Evolutionary conservation across 352 stramenopile genomes (phyloP), one percentile per base, ranked within the genome.

Genomic region (Blastocystis sp.): DNA sequence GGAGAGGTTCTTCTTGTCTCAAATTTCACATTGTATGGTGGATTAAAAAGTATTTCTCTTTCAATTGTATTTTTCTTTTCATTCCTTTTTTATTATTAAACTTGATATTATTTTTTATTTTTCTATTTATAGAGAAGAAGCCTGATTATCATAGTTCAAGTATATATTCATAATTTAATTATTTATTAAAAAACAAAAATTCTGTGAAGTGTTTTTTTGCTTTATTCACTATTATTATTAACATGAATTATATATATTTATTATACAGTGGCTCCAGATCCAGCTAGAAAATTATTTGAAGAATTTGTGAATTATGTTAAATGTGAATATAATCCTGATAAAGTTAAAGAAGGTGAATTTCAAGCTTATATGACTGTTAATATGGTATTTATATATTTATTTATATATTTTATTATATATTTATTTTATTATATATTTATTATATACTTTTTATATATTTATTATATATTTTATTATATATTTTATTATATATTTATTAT

Each of bases 1-100:
- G 46, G 49, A n/a, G 49, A 59, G 37, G 49, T 59, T n/a, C 49
- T 59, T 9, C 33, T 59, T 18, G 49, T 59, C 6, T 59, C 49
- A 47, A 36, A 59, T 30, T 59, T 59, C 27, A 59, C 49, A 2
- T 27, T 59, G 9, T 59, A 36, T 27, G 49, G 49, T 30, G 46
- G 36, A 9, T 11, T 59, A 24, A 59, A 59, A 30, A 23, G 49
- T 59, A 48, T 2, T 11, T 47, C n/a, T n/a, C n/a, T n/a, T n/a
- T n/a, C n/a, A n/a, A n/a, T n/a, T n/a, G n/a, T n/a, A n/a, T n/a
- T n/a, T n/a, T n/a, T n/a, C n/a, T n/a, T n/a, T n/a, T n/a, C n/a
- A n/a, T n/a, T n/a, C n/a, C n/a, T n/a, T n/a, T n/a, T n/a, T n/a
- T n/a, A n/a, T n/a, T n/a, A n/a, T n/a, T n/a, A n/a, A n/a, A n/a